These are phyloP conservation scores for Coemansia biformis DNA, from an alignment of 192 early-diverging fungal genomes.

Conservation along the genomic window DNA sequence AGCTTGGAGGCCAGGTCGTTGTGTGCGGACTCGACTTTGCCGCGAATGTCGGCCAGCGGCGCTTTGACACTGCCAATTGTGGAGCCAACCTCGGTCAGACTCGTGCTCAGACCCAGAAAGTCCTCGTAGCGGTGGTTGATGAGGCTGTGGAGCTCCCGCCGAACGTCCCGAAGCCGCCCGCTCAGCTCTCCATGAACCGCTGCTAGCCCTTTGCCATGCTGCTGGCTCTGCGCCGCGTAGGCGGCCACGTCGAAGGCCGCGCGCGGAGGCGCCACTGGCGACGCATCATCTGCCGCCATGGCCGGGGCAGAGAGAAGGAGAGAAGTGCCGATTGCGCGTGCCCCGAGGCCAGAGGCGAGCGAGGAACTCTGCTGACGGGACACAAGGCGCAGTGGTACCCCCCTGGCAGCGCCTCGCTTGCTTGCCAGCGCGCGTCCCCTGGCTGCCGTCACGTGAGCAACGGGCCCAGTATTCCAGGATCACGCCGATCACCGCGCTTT, in stretches of 20 bases:
- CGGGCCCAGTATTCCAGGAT: too few relatives aligned
- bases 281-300: conserved; percentile 31
- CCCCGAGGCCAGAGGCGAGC: background rate
- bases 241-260: conserved; percentile 15
- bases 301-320: too few relatives aligned
- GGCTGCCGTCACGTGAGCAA: too few relatives aligned
- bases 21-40: conserved; percentile 8
- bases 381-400: too few relatives aligned
- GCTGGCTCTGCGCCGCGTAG: conserved; percentile 18
- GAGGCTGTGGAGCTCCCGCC: conserved; percentile 20
- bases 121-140: conserved; percentile 36
- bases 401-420: too few relatives aligned
- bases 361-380: too few relatives aligned
- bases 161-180: conserved; percentile 9
- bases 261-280: conserved; percentile 2
- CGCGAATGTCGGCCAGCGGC: conserved; percentile 7
- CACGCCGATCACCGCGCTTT: too few relatives aligned
- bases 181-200: conserved; percentile 27
- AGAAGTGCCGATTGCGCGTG: too few relatives aligned
- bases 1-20: conserved; percentile 13
- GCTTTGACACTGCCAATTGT: conserved; percentile 8
- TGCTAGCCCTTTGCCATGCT: conserved; percentile 20
- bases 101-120: conserved; percentile 37
- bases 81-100: conserved; percentile 19
- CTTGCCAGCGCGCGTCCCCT: too few relatives aligned